Evolutionary conservation across 2,329 filamentous ascomycete species (phyloP), one percentile per base, ranked within the genome.

Genomic region (Dryadomyces sulphureus): DNA sequence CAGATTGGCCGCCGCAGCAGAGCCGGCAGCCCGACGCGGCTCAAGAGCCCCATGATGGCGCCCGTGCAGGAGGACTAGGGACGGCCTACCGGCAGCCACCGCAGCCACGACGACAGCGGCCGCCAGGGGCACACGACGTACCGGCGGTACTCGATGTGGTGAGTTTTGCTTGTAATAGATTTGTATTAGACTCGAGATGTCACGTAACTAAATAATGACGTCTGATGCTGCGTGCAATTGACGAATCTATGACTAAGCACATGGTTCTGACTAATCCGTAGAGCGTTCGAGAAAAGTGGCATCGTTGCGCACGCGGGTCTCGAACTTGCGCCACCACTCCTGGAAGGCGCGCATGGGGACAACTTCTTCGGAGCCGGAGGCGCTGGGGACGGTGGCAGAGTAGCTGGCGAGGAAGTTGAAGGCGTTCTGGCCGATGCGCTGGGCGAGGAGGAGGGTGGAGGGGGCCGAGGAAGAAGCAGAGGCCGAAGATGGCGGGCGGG

Each of bases 311-410:
- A 98, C 75, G 58, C 80, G 81, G 50, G 77, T 76, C 67, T 98
- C 90, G 65, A 98, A 98, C 64, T 95, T 96, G 50, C 72, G 75
- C 92, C 93, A 98, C 92, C 93, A 98, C 48, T 94, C 87, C 65
- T 93, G 83, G 61, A 98, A 98, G 5, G 84, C 86, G 65, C 85
- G 92, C 52, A 98, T 65, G n/a, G 92, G 89, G 21, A 98, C 85
- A 12, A 93, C 83, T 60, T 96, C 90, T 40, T 83, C 75, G 22
- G 67, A 65, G 2, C 70, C 71, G 2, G 69, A 68, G 47, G 73
- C 38, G 45, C 42, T 72, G 41, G 41, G 38, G n/a, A 38, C 32
- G n/a, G 30, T 41, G 34, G 78, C 77, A 49, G 82, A 85, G 68
- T 94, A 96, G 56, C 87, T 84, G 4, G 90, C 79, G 48, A 98